Evolutionary conservation across 176 grass and related monocot species (phyloP), one percentile per base, ranked within the genome.

Genomic region (Themeda triandra): DNA sequence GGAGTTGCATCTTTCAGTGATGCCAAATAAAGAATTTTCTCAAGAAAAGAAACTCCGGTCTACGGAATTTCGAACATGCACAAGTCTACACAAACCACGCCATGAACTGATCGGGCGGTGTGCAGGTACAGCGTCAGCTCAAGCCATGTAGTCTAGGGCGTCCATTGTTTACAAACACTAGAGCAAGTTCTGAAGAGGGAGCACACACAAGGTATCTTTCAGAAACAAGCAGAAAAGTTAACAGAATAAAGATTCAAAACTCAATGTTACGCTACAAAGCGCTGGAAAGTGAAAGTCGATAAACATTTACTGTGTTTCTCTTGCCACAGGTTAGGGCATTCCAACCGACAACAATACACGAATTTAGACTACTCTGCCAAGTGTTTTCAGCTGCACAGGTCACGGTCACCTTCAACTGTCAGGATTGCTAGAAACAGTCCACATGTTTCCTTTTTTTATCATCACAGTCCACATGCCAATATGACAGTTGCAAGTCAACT

Each of bases 281-380:
- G 40, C 46, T 51, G 46, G 46, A 88, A 71, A 30, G 40, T 83
- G 46, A 88, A 71, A 30, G 40, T 83, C 17, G 1, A 69, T n/a
- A 29, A 11, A 37, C 44, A 32, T 73, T 24, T 73, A 42, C 15
- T 42, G 2, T 54, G 13, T 31, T 84, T 29, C 14, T 64, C 71
- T 12, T 64, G 45, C 21, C 30, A 72, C 1, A 18, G 6, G 56
- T 30, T 29, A 60, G 35, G n/a, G 3, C 69, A 69, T 37, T 58
- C 21, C 58, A 29, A 33, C 13, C 4, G 6, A 39, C 29, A 85
- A 75, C 65, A 58, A 53, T 78, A 72, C 54, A 90, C 13, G 35
- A 23, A 6, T 72, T 81, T 25, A 27, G 70, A 45, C 24, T 76
- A 6, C 66, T 77, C 42, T 70, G 18, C 25, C 13, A 58, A 35